phyloP scores from a whole-genome alignment of 768 basidiomycete species.

The Calocybe cyanea region DNA sequence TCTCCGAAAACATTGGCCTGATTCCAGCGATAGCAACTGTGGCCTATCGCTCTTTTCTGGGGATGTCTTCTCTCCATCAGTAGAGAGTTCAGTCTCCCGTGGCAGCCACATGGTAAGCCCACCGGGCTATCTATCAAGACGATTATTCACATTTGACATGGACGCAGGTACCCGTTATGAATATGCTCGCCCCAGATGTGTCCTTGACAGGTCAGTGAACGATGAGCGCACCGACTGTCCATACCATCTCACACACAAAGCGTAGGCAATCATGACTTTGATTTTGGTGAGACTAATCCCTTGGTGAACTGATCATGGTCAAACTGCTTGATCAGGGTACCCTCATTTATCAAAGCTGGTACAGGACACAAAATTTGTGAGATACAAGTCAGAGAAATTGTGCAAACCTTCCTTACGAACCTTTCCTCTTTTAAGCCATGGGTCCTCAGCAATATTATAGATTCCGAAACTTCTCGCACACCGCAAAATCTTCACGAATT shows the following conservation, averaged over 20 bases:
- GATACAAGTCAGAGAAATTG: constrained; percentile 22
- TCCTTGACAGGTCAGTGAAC: constrained; percentile 68
- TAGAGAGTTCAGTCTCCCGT: constrained; percentile 84
- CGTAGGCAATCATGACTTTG: constrained; percentile 89
- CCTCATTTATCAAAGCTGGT: constrained; percentile 66
- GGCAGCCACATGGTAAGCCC: constrained; percentile 81
- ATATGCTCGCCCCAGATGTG: constrained; percentile 73
- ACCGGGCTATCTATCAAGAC: background rate
- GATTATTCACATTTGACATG: background rate
- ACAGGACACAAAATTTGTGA: constrained; percentile 68
- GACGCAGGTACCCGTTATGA: constrained; percentile 82
- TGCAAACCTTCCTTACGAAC: background rate
- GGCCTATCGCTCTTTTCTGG: constrained; percentile 78
- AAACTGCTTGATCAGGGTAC: constrained; percentile 39
- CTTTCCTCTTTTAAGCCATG: constrained; percentile 57
- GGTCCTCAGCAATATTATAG: constrained; percentile 85
- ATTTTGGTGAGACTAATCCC: constrained; percentile 55
- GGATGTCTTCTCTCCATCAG: constrained; percentile 83
- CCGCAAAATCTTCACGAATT: constrained; percentile 63
- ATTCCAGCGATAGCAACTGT: constrained; percentile 41
- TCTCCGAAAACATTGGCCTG: constrained; percentile 55
- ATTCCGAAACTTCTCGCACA: constrained; percentile 55
- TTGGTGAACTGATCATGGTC: background rate
- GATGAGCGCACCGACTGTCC: background rate
- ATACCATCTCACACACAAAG: background rate